A percentile compares a stretch with the other conserved stretches of the same genome.
Evolutionary conservation across 768 basidiomycete species (phyloP).

Genomic region (Suillus subalutaceus): DNA sequence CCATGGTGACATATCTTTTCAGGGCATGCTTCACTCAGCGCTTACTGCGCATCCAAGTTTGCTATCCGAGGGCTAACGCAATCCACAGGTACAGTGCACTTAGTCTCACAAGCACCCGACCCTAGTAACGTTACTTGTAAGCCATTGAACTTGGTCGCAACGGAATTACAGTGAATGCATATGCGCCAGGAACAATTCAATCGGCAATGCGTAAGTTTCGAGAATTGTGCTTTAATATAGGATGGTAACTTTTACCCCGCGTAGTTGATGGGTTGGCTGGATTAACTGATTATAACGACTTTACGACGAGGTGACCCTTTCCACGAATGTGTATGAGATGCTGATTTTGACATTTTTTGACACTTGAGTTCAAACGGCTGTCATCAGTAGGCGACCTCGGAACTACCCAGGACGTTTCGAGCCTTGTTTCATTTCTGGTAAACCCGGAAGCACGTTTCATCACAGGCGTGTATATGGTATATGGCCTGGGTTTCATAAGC

Average conservation of each 20-base stretch:
- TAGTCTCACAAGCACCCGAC: not conserved
- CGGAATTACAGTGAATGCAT: constrained; percentile 39
- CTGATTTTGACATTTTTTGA: not conserved
- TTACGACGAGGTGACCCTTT: constrained; percentile 16
- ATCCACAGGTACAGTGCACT: constrained; percentile 22
- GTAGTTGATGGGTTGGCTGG: constrained; percentile 22
- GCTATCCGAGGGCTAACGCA: constrained; percentile 47
- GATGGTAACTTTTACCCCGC: not conserved
- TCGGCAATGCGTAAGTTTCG: constrained; percentile 31
- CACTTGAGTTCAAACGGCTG: constrained; percentile 16
- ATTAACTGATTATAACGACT: constrained; percentile 18
- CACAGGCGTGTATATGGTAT: constrained; percentile 34
- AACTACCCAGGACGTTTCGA: constrained; percentile 35
- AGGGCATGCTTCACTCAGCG: constrained; percentile 33
- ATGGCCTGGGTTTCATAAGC: not conserved
- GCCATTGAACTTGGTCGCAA: constrained; percentile 34
- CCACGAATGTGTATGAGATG: not conserved
- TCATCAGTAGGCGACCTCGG: constrained; percentile 28
- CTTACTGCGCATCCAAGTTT: constrained; percentile 45
- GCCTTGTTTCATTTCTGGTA: constrained; percentile 39
- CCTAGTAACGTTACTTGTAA: constrained; percentile 13
- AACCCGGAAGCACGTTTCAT: constrained; percentile 37
- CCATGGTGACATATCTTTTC: not conserved
- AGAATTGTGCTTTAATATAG: not conserved
- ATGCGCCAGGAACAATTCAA: constrained; percentile 35